Evolutionary conservation across 768 basidiomycete species (phyloP).

Genomic region (Nidula microcarpa): DNA sequence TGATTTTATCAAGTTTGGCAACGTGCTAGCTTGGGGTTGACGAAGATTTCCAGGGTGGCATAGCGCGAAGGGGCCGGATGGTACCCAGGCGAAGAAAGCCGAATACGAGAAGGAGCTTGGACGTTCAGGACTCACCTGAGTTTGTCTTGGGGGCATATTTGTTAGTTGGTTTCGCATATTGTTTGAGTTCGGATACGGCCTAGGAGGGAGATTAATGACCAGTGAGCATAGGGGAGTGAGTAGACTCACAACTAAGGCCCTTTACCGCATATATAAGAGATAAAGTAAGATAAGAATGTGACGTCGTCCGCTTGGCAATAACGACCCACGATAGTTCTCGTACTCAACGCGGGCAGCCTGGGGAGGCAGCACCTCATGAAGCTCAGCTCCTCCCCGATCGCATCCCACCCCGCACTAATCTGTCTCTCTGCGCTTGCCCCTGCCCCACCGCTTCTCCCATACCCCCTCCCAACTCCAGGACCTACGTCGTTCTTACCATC

Average conservation of each 20-base stretch:
- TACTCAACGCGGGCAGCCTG: too few relatives aligned
- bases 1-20: constrained; percentile 74
- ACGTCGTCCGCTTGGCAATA: too few relatives aligned
- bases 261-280: too few relatives aligned
- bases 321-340: too few relatives aligned
- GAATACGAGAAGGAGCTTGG: constrained; percentile 67
- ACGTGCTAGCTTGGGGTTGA: constrained; percentile 79
- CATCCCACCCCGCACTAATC: not conserved
- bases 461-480: constrained; percentile 3
- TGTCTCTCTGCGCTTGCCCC: too few relatives aligned
- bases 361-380: constrained; percentile 96
- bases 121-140: constrained; percentile 18
- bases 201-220: constrained; percentile 13
- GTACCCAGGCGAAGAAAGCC: constrained; percentile 90
- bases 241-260: constrained; percentile 65
- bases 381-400: constrained; percentile 51
- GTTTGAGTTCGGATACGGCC: constrained; percentile 65
- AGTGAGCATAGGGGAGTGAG: not conserved
- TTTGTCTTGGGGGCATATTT: constrained; percentile 60
- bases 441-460: too few relatives aligned
- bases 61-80: constrained; percentile 96
- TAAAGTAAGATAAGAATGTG: too few relatives aligned
- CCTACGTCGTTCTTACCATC: not conserved
- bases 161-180: constrained; percentile 55
- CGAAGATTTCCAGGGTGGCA: constrained; percentile 87